Conservation (phyloP, 352 stramenopile genomes). For the Phytophthora crassamura region DNA sequence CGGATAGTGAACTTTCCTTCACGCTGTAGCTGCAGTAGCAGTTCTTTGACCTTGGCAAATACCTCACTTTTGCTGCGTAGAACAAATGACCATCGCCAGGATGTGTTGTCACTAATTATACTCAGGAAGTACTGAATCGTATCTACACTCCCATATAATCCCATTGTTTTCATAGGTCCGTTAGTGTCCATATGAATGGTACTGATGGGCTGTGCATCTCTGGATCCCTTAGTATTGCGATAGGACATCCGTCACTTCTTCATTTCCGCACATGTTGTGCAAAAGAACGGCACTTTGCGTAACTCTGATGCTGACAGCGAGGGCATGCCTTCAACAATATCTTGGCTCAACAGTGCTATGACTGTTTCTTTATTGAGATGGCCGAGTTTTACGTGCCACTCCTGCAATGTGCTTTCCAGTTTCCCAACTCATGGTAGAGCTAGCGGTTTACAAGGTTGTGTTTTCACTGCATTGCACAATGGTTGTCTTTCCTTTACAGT, state of each 20-base stretch:
- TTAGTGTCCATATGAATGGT: conserved; percentile 25
- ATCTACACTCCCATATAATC: conserved; percentile 2
- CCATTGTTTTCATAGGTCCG: conserved; percentile 18
- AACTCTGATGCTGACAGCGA: neutral
- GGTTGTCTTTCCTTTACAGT: conserved; percentile 6
- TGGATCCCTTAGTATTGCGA: conserved; percentile 8
- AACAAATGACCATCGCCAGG: conserved; percentile 6
- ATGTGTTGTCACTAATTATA: conserved; percentile 25
- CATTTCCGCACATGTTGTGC: conserved; percentile 18
- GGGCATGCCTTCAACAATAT: neutral
- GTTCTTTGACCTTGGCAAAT: neutral
- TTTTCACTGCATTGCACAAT: conserved; percentile 13
- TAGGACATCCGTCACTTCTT: conserved; percentile 20
- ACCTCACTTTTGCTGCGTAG: conserved; percentile 2
- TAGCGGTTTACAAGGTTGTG: conserved; percentile 8
- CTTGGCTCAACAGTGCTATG: conserved; percentile 3
- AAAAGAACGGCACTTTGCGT: conserved; percentile 8
- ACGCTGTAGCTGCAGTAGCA: neutral
- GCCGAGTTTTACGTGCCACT: neutral
- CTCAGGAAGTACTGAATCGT: conserved; percentile 18
- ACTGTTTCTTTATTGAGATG: conserved; percentile 5
- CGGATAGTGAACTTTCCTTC: conserved; percentile 6
- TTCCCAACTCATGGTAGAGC: too few species aligned
- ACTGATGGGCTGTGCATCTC: conserved; percentile 2
- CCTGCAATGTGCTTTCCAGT: too few species aligned